Evolutionary conservation across 1,284 basidiomycete species (phyloP), one percentile per base, ranked within the genome.

Genomic region (Sanguinoderma infundibulare): DNA sequence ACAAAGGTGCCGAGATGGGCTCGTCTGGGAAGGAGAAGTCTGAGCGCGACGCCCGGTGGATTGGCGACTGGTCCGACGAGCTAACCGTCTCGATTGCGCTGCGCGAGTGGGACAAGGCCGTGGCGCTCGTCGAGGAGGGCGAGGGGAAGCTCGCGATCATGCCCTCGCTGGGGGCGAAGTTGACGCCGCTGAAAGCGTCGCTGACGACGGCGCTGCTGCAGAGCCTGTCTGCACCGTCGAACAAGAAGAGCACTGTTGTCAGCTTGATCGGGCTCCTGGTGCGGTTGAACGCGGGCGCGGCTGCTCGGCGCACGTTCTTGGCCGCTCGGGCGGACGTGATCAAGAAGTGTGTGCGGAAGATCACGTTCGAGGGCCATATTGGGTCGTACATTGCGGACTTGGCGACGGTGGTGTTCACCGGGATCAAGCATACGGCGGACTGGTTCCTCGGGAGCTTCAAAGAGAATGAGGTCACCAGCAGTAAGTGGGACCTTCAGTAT

Each of bases 391-490:
- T 96, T 53, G 88, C 87, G 17, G 91, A 96, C 70, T 79, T 97
- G 42, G 87, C 92, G 0, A 82, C 94, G 56, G 91, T 97, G 0
- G 85, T 90, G 62, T 97, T 97, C 70, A 95, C 93, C 0, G 86
- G 91, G 7, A 91, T 97, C 75, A 96, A 95, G 74, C 94, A 99
- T 73, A 98, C 96, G 1, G 93, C 93, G 42, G 97, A 99, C 75
- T 99, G 97, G 98, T 99, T 95, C 76, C 84, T 98, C 72, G 90
- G 90, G 1, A 96, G 95, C 52, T 99, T 98, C 77, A 94, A 91
- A 75, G 96, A 98, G 74, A 95, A 96, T 71, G 89, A 93, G 63
- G 94, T 96, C 71, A 93, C 96, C 0, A 96, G 94, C 58, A 86
- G 95, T 95, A 69, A 68, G 92, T 80, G n/a, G n/a, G n/a, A n/a